phyloP scores from a whole-genome alignment of 257 asterid genomes.

The Vinca minor region DNA sequence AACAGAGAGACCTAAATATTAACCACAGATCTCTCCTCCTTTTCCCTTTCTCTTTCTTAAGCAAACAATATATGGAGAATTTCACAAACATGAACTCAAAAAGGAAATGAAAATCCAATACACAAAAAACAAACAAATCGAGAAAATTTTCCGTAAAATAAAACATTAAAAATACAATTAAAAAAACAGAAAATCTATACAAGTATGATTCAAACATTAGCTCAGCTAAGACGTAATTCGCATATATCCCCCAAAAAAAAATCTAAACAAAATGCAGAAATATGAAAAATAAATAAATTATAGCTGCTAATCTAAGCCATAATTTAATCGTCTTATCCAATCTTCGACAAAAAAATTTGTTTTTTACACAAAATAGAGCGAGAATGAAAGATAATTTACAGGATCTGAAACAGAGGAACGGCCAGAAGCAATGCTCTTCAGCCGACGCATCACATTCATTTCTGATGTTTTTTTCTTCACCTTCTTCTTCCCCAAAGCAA shows the following conservation, averaged over 20 bases:
- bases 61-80: not conserved
- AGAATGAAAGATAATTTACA: conserved; percentile 37
- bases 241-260: not conserved
- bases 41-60: not conserved
- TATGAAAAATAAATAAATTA: no score
- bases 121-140: not conserved
- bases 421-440: conserved; percentile 96
- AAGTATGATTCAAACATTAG: not conserved
- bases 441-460: conserved; percentile 94
- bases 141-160: no score
- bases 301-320: no score
- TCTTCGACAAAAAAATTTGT: no score
- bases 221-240: not conserved
- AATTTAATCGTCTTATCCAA: no score
- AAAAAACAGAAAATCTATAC: no score
- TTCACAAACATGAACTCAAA: not conserved
- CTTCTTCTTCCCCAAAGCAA: no score
- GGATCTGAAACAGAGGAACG: conserved; percentile 93
- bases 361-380: no score
- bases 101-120: no score
- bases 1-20: no score
- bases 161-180: no score
- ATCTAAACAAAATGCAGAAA: not conserved
- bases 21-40: not conserved
- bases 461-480: conserved; percentile 9